Percentiles rank a stretch among this genome's conserved stretches.
phyloP scores from a whole-genome alignment of 1,139 yeast genomes.

The Magnusiomyces suaveolens region DNA sequence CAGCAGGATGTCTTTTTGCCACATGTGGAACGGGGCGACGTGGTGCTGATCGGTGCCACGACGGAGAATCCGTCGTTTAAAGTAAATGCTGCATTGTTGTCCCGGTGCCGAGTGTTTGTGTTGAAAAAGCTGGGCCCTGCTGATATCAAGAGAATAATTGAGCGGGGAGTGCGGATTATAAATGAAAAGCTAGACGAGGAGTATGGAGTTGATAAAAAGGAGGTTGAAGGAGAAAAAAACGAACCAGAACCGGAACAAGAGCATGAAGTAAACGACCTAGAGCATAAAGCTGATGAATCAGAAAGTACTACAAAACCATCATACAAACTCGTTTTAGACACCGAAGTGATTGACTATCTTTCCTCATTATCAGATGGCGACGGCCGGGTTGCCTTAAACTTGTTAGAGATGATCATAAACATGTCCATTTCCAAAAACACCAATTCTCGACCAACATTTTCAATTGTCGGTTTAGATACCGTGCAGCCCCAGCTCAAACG shows the following conservation, averaged over 20 bases:
- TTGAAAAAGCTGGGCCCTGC: slow-evolving; percentile 51
- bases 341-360: slow-evolving; percentile 57
- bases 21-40: slow-evolving; percentile 36
- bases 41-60: slow-evolving; percentile 71
- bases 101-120: slow-evolving; percentile 81
- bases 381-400: slow-evolving; percentile 70
- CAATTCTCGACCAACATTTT: neutral
- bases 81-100: slow-evolving; percentile 73
- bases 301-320: neutral
- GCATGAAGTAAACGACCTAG: slow-evolving; percentile 38
- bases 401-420: slow-evolving; percentile 47
- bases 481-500: slow-evolving; percentile 37
- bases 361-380: slow-evolving; percentile 82
- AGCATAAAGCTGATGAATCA: slow-evolving; percentile 18
- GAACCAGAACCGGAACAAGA: neutral
- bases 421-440: slow-evolving; percentile 13
- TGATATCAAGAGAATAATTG: slow-evolving; percentile 51
- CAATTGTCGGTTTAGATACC: slow-evolving; percentile 18
- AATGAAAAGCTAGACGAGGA: slow-evolving; percentile 45
- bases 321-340: slow-evolving; percentile 13
- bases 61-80: slow-evolving; percentile 95
- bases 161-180: slow-evolving; percentile 51
- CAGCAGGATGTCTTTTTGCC: slow-evolving; percentile 72
- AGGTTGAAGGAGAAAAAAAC: neutral
- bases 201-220: slow-evolving; percentile 14